Base-by-base conservation (phyloP, 495 filamentous ascomycete species). In the Aspergillus bertholletiae region DNA sequence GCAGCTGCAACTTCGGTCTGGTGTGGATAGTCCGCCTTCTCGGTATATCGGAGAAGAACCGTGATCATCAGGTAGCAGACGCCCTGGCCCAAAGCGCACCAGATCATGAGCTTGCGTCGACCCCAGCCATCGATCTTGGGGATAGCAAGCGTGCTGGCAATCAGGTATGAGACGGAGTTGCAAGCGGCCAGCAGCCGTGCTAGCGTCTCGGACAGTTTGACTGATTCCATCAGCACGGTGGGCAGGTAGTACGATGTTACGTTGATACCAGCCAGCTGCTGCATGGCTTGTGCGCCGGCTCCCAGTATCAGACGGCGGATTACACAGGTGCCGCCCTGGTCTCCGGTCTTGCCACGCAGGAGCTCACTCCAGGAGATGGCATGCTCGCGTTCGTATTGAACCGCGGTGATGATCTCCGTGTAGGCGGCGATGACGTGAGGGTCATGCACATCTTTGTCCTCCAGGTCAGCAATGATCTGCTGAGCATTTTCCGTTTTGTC, bases 81-180 rank as follows among this genome's bases (percentile, higher is more conserved):
- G 0, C 69, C 73, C 1, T 81, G 68, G 13, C 75, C 79, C 20
- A 75, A 63, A 0, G 72, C 78, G 7, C 80, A 80, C 55, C 72
- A 74, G 64, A 85, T 83, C 79, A 85, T 82, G 7, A 81, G 77
- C 37, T 76, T 72, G 22, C 82, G 75, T 28, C 81, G 80, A 27
- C 84, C 84, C 46, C 83, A 70, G n/a, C 69, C 63, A 59, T 84
- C 81, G 39, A 43, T 43, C n/a, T 43, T 43, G 17, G 39, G 39
- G 7, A 43, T 43, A 1, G 39, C 39, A 7, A 43, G 39, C 7
- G 18, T 43, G 20, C 17, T 12, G 3, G 39, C 39, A 7, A 43
- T 43, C 9, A 58, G 45, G 45, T 58, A 58, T 6, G 39, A 40
- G 2, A 58, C 45, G 21, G 23, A 35, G 15, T 58, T 58, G 24